A percentile compares a stretch with the other conserved stretches of the same genome.
Conservation (phyloP, 805 yeast species). For the Candida pseudoglaebosa region DNA sequence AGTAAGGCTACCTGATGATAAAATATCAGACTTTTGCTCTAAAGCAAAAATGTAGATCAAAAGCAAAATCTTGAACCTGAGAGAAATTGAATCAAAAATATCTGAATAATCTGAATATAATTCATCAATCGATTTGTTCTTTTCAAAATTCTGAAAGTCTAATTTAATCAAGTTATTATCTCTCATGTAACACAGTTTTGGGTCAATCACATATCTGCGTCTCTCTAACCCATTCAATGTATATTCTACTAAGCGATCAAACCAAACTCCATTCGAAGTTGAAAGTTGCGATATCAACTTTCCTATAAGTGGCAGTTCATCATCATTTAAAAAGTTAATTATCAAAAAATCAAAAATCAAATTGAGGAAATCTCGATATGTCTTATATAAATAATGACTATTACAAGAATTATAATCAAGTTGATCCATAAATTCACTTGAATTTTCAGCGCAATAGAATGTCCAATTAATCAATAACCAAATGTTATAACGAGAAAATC, state of each 20-base stretch:
- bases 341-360: constrained; percentile 19
- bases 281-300: constrained; percentile 21
- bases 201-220: constrained; percentile 9
- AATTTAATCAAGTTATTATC: constrained; percentile 21
- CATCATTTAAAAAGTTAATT: constrained; percentile 10
- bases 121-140: constrained; percentile 8
- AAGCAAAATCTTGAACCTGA: constrained; percentile 19
- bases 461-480: constrained; percentile 35
- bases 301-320: constrained; percentile 1
- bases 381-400: constrained; percentile 21
- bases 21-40: constrained; percentile 10
- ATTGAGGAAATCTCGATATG: constrained; percentile 17
- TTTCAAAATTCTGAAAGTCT: constrained; percentile 14
- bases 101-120: constrained; percentile 14
- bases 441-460: constrained; percentile 30
- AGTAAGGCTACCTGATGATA: constrained; percentile 9
- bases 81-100: constrained; percentile 23
- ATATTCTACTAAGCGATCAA: constrained; percentile 26
- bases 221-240: constrained; percentile 26
- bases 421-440: constrained; percentile 16
- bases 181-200: constrained; percentile 21
- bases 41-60: constrained; percentile 17
- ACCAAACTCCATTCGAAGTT: constrained; percentile 19
- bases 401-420: constrained; percentile 16
- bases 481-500: constrained; percentile 13